Evolutionary conservation across 176 grass and related monocot genomes (phyloP), one percentile per base, ranked within the genome.

Genomic region (Tillandsia fasciculata): DNA sequence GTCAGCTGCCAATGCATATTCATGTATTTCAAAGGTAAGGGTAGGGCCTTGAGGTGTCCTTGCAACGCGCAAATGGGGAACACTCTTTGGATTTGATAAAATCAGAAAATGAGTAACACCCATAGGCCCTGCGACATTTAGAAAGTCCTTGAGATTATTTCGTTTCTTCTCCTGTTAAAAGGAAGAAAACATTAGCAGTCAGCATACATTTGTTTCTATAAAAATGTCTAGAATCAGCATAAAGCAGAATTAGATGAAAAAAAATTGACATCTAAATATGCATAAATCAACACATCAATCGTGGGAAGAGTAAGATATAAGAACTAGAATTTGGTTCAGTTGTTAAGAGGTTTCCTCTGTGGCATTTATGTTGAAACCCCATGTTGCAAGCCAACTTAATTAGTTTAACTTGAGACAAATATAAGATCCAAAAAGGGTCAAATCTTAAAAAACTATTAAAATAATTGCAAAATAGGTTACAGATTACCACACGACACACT

Each of bases 11-110:
- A 86, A 81, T 2, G 78, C 73, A 64, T 81, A 86, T 50, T 81
- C 83, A 2, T 74, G 27, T 68, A 86, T 72, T 69, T 81, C 67
- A 78, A 86, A 86, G 11, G 54, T 81, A 57, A 86, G 59, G 1
- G 83, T 86, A 58, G 83, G 83, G 63, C 83, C 83, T 77, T 81
- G 83, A 10, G 83, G 83, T 9, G 78, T 86, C 66, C 83, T 86
- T 42, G 83, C 74, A 64, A 86, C 73, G 48, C 78, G 72, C 73
- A 86, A 77, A 73, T 74, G 78, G 61, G 83, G 83, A 67, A 74
- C 53, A 48, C 78, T 81, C 63, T 78, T 81, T 17, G 78, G 83
- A 76, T 86, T 73, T 57, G 83, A 86, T 73, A 86, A 22, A 59
- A 86, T 86, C 33, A 86, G 70, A 69, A 86, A 86, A 71, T 81